phyloP scores from a whole-genome alignment of 345 rosid species.

The Murraya koenigii region DNA sequence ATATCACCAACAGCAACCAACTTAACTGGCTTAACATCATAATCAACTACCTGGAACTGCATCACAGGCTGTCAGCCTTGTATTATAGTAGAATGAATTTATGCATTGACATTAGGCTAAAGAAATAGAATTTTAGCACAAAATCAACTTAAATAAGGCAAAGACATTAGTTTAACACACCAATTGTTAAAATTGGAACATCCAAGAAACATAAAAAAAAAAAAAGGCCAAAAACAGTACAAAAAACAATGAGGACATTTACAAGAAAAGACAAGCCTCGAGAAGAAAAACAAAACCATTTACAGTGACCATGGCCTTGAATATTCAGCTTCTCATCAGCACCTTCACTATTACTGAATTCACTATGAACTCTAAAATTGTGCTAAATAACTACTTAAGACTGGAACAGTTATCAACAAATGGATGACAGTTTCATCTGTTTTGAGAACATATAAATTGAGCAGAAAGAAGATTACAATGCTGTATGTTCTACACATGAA shows the following conservation, averaged over 20 bases:
- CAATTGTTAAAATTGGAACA: background rate
- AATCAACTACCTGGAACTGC: background rate
- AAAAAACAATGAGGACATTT: background rate
- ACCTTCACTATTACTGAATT: background rate
- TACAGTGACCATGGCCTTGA: background rate
- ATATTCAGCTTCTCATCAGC: background rate
- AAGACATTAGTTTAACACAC: background rate
- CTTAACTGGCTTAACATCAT: background rate
- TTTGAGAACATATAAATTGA: background rate
- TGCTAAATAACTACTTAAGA: background rate
- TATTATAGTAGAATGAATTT: background rate
- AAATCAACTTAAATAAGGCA: background rate
- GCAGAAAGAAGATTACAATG: background rate
- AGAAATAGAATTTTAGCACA: background rate
- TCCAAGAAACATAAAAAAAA: background rate
- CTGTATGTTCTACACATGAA: background rate
- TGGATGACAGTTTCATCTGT: background rate
- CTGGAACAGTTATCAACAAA: background rate
- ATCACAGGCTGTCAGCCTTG: background rate
- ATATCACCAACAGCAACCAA: conserved; percentile 3
- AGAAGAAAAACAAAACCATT: background rate
- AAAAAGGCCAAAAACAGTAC: background rate
- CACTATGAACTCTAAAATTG: background rate
- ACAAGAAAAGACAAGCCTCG: background rate
- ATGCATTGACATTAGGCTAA: background rate